Evolutionary conservation across 768 basidiomycete genomes (phyloP), one percentile per base, ranked within the genome.

Genomic region (Trametes meyenii): DNA sequence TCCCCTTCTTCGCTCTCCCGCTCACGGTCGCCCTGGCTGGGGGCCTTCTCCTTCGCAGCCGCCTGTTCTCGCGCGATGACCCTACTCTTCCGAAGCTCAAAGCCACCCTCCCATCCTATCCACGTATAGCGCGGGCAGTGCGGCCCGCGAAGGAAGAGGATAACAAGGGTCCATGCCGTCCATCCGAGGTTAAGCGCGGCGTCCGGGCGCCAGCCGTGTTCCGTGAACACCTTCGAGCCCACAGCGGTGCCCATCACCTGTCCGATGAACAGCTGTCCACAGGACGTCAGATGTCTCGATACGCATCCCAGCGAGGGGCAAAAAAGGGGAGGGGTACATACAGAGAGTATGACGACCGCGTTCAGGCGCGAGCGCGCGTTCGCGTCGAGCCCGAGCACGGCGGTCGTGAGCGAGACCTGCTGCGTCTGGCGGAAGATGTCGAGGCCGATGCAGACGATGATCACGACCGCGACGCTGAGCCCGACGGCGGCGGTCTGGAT

Each of bases 161-260:
- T 61, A 26, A 82, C 50, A 0, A 92, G 66, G 63, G 84, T 82
- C 65, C 81, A 83, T 0, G 74, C 84, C 39, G 82, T 79, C 71
- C 84, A 82, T 0, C 79, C 89, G 56, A 92, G 70, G 44, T 82
- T 82, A 12, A 91, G 75, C 29, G 78, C 79, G 0, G 89, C 86
- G 1, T 81, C 83, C 0, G 88, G 79, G 38, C 84, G 79, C 90
- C 90, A 93, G 16, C 92, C 92, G 64, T 83, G 75, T 14, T 76
- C 66, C 29, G 87, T 79, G 74, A 91, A 94, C 2, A 94, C 81
- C 38, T 82, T 72, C 0, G 90, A 88, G 33, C 90, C 87, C 0
- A 87, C 86, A 0, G 88, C 80, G 0, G 91, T 92, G 17, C 92
- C 92, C 74, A 89, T 86, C 11, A 93, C 88, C 76, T 94, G 91